Evolutionary conservation across 352 stramenopile species (phyloP), one percentile per base, ranked within the genome.

Genomic region (Aphanomyces astaci): DNA sequence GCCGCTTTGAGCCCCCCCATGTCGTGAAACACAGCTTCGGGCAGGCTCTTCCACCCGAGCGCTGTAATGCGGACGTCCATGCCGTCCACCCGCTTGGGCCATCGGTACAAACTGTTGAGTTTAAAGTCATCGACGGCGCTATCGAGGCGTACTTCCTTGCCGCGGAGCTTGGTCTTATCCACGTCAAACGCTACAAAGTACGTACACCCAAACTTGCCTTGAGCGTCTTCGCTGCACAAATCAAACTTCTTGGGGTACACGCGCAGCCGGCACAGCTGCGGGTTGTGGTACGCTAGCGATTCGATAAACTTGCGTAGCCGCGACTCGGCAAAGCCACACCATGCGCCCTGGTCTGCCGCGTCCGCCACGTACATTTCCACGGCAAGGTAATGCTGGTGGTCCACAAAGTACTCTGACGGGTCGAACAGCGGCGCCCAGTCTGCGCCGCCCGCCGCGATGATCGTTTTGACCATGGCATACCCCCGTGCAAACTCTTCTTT

Each of bases 301-400:
- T 94, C 82, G 62, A 98, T 86, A 0, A 98, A 74, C 31, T 98
- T 90, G 40, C 94, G 82, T 60, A 98, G 86, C 55, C 90, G 88
- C 36, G 90, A 96, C 75, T 98, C 94, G 63, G 92, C 97, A 64
- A 97, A 95, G 45, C 92, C 87, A 66, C 89, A 96, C 95, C 95
- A 98, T n/a, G 87, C 84, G 56, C 84, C 78, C 66, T 97, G 90
- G 64, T 96, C 90, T 28, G 96, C 85, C 64, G 94, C 72, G 49
- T 90, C 88, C n/a, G 76, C 76, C 33, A 90, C 88, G 72, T 84
- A 94, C 55, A 98, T 93, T 64, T 97, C 88, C 27, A 98, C 87
- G 25, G 91, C 87, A 36, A 96, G 75, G 75, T 95, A 96, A 76
- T 96, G 88, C 72, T 93, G 82, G 72, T 95, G 87, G 59, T 89